Conservation (phyloP, 192 early-diverging fungal species). For the Tieghemiomyces parasiticus region DNA sequence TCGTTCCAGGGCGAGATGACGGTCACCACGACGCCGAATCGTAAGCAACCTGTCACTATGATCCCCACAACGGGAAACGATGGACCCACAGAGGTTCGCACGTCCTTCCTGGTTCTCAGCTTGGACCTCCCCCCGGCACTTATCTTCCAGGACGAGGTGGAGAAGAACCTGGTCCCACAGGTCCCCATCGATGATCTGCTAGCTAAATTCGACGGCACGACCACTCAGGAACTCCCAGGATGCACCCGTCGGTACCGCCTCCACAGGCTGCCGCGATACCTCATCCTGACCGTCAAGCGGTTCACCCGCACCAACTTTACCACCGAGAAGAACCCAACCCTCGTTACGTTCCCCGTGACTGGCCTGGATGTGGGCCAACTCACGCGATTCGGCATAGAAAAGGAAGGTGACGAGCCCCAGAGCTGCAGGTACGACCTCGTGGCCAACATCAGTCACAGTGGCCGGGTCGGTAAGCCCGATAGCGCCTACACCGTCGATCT, state of each 20-base stretch:
- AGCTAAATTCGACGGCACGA: conserved; percentile 69
- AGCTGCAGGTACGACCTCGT: conserved; percentile 66
- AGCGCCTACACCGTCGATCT: conserved; percentile 76
- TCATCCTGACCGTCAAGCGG: conserved; percentile 85
- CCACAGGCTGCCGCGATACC: conserved; percentile 58
- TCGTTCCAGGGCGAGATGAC: conserved; percentile 77
- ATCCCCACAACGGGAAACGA: conserved; percentile 29
- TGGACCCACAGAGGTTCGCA: conserved; percentile 7
- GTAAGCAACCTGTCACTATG: too few relatives aligned
- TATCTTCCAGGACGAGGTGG: conserved; percentile 71
- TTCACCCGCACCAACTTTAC: conserved; percentile 75
- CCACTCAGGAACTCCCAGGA: conserved; percentile 31
- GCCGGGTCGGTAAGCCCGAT: conserved; percentile 44
- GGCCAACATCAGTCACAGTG: conserved; percentile 85
- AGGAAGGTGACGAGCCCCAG: conserved; percentile 29
- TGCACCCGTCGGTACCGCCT: conserved; percentile 57
- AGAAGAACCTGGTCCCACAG: conserved; percentile 86
- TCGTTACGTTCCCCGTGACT: conserved; percentile 87
- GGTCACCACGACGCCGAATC: conserved; percentile 51
- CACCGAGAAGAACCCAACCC: conserved; percentile 89
- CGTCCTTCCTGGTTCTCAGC: conserved; percentile 75
- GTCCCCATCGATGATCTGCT: conserved; percentile 68
- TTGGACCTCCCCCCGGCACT: conserved; percentile 85
- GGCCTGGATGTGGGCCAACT: conserved; percentile 68
- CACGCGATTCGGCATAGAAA: too few relatives aligned